Base-by-base conservation (phyloP, 805 yeast genomes). In the Grigorovia transvaalensis region DNA sequence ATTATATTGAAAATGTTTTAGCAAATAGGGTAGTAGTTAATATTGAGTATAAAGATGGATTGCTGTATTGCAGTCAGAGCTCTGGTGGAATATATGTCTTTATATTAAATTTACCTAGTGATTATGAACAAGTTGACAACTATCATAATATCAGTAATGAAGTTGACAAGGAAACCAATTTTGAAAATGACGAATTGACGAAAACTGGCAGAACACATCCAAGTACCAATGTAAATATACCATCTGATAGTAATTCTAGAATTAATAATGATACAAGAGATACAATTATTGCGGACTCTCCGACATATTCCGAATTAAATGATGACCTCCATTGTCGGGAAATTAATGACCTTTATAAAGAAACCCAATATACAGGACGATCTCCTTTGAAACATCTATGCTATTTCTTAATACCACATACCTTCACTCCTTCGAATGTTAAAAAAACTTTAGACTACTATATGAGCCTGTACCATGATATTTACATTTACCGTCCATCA, bases 11-110 rank as follows among this genome's bases (percentile, higher is more conserved):
- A 7, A 38, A 45, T 18, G 33, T 38, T 17, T 20, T 30, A 15
- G 59, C 54, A 11, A 30, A 41, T 33, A 49, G 46, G 44, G 55
- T 57, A 38, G 53, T 62, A 29, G 57, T 56, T 9, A 59, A 62
- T 8, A 47, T 65, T 27, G 62, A 64, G 46, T 65, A 62, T 51
- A 51, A 46, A 20, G 58, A 59, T 15, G 61, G 64, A 1, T 47
- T 65, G 8, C 50, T 65, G 15, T 65, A 64, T 53, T 62, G 66
- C 48, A 53, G 62, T 43, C 54, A 57, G 47, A 54, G 57, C 41
- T 47, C 56, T 18, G 68, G 69, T 4, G 56, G 51, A 50, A 45
- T 64, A 2, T 60, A 53, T 52, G 50, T 62, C 2, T 64, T 57
- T 47, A 54, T 60, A 9, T 44, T 65, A 44, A 63, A 65, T 50